Conservation (phyloP, 2,329 filamentous ascomycete species). For the Venturia oleaginea region DNA sequence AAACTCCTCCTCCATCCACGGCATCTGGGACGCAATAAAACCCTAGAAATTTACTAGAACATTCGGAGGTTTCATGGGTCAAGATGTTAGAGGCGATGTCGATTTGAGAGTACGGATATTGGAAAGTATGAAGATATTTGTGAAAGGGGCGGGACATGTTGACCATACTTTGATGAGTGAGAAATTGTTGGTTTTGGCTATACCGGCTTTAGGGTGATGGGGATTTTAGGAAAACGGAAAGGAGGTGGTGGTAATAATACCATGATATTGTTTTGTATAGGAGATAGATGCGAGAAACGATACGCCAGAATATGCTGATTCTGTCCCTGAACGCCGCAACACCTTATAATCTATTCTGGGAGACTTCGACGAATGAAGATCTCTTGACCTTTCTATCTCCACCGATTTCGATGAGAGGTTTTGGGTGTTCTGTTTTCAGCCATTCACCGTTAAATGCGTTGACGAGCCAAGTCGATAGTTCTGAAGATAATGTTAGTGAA, state of each 20-base stretch:
- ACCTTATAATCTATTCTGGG: neutral
- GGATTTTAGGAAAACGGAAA: too few relatives aligned
- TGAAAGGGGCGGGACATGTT: constrained; percentile 41
- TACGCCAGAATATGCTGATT: neutral
- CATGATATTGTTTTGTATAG: neutral
- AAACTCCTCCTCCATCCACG: constrained; percentile 49
- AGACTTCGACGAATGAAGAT: neutral
- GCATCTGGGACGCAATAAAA: constrained; percentile 62
- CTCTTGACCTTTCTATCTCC: neutral
- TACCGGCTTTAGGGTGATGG: too few relatives aligned
- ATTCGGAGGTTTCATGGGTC: constrained; percentile 56
- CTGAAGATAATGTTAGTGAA: constrained; percentile 33
- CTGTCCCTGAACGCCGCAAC: neutral
- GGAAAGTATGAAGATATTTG: constrained; percentile 69
- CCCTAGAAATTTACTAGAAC: constrained; percentile 54
- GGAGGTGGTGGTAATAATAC: neutral
- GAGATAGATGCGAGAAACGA: neutral
- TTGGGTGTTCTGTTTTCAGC: constrained; percentile 50
- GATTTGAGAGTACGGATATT: constrained; percentile 56
- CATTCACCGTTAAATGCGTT: constrained; percentile 98
- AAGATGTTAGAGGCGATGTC: constrained; percentile 46
- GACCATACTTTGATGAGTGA: constrained; percentile 1
- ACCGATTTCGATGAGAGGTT: constrained; percentile 27
- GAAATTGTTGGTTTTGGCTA: neutral
- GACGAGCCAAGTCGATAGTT: constrained; percentile 80